Percentiles rank a stretch among this genome's conserved stretches.
Conservation (phyloP, 2,329 filamentous ascomycete species). For the Beauveria australis region DNA sequence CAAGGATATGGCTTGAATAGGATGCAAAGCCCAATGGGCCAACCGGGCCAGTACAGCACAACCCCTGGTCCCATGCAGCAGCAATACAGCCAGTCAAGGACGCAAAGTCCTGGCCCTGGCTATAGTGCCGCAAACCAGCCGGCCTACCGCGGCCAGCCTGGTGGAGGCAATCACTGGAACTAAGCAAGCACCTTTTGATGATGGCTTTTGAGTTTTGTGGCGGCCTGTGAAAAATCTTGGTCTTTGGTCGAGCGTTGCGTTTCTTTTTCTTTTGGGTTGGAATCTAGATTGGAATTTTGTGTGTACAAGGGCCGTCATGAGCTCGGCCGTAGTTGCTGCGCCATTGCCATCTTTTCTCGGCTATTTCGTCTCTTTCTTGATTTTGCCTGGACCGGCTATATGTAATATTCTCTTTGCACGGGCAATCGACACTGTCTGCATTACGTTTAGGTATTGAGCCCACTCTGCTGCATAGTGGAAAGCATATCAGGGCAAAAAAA, state of each 20-base stretch:
- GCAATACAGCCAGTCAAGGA: constrained; percentile 1
- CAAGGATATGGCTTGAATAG: constrained; percentile 10
- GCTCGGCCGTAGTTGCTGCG: neutral
- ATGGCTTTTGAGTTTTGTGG: neutral
- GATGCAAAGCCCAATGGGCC: constrained; percentile 11
- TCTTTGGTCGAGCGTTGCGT: neutral
- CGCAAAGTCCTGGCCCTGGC: constrained; percentile 9
- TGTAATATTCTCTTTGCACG: neutral
- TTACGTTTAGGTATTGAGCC: neutral
- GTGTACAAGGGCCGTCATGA: constrained; percentile 3
- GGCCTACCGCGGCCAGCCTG: constrained; percentile 6
- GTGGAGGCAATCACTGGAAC: constrained; percentile 2
- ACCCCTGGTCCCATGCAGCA: constrained; percentile 10
- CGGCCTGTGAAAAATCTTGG: neutral
- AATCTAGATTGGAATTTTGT: constrained; percentile 1
- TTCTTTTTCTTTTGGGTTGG: neutral
- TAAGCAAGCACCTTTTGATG: neutral
- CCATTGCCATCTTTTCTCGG: neutral
- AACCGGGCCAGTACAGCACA: constrained; percentile 6
- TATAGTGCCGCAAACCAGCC: constrained; percentile 3
- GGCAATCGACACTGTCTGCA: neutral
- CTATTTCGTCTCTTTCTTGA: neutral
- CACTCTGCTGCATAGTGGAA: neutral
- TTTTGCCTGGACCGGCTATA: neutral
- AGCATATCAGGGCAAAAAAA: too few relatives aligned